Base-by-base conservation (phyloP, 2,329 filamentous ascomycete species). In the Talaromyces sp. region DNA sequence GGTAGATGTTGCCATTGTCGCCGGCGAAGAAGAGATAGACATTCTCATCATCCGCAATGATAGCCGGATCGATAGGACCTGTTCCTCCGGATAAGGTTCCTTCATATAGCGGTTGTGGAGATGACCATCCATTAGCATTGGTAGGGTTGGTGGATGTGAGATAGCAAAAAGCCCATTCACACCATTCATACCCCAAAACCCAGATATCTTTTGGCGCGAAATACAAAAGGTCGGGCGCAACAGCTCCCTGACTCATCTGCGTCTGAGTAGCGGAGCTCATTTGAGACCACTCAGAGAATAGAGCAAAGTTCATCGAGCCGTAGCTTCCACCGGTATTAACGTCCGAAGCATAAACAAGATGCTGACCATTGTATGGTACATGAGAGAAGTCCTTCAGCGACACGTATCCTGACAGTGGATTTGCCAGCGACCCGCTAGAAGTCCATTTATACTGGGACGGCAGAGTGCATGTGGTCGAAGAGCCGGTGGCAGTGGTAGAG, bases 1-100 rank as follows among this genome's bases (percentile, higher is more conserved):
- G 81, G 75, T 89, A 89, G 69, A 89, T 86, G 52, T 81, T 82
- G 71, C 87, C 87, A 66, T 89, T 87, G 74, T 89, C 87, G 7
- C 85, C 87, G 0, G 81, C 80, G 67, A 88, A 89, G 81, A 89
- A 89, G 4, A 89, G 77, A 67, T 88, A 88, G 84, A 88, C 88
- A 74, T 83, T 82, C 6, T 70, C 73, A 69, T 73, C 74, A 71
- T 89, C 87, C 44, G 83, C 85, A 66, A 89, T 88, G 62, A 88
- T 66, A 0, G 85, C 84, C 74, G 87, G 85, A 72, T 89, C 86
- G 64, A 89, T 88, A 11, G 77, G 70, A 0, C 84, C 84, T 0
- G 82, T 86, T 72, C 72, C 78, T 72, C 72, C 78, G 67, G 66
- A 23, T 42, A 88, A 84, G 21, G 70, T 78, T 12, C 86, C 85